Base-by-base conservation (phyloP, 1,284 basidiomycete species). In the Heterobasidion parviporum region DNA sequence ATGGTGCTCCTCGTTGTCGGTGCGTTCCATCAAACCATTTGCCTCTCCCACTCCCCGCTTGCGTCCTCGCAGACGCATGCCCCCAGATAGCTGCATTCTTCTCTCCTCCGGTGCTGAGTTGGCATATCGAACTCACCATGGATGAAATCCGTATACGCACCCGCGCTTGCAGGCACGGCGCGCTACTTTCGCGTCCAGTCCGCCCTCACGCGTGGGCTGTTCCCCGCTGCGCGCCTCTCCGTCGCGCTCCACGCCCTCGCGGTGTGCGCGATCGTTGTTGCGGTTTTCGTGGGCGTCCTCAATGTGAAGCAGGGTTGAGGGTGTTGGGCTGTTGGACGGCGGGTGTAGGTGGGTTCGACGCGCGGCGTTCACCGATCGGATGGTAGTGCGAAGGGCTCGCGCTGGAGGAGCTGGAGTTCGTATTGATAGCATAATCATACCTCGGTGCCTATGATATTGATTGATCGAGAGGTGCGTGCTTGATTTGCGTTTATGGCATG, bases 121-220 rank as follows among this genome's bases (percentile, higher is more conserved):
- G 3, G 38, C 38, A 12, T 41, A 41, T 8, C 12, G 2, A 10
- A n/a, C 10, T 41, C 38, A n/a, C n/a, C 38, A 8, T 41, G 10
- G 7, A 12, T 18, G 14, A 18, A 50, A 50, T 33, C 9, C 16
- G 14, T 8, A 26, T 26, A 16, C 8, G 2, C 12, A 15, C 20
- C 6, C 41, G 20, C 15, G 9, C 20, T 54, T 45, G 48, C 54
- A 82, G 83, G 83, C 15, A 67, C 77, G 2, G 59, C 65, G 8
- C 74, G 83, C 6, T 86, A 81, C 64, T 85, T 84, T 64, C 63
- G 70, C 7, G 66, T 85, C 2, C 83, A 85, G 64, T 65, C 70
- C 8, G 75, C 80, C 3, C 70, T 86, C 51, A 73, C 76, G 0
- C 72, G 72, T 41, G 83, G 83, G 8, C 66, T 73, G 38, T 86